Base-by-base conservation (phyloP, 2,329 filamentous ascomycete species). In the Stenocarpella maydis region DNA sequence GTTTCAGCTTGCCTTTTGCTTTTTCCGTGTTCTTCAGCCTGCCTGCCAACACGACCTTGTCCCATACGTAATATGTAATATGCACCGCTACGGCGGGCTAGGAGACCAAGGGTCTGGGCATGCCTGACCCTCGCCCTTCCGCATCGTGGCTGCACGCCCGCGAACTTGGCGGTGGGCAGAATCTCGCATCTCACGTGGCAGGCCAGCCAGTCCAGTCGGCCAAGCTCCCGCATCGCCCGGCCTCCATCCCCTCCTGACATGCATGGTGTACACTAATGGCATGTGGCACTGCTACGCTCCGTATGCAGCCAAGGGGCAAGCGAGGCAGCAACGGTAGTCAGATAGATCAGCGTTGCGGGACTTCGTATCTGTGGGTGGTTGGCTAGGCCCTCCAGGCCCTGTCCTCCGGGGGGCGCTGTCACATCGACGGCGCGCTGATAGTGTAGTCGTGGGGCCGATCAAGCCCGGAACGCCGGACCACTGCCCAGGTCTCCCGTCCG, bases 391-490 rank as follows among this genome's bases (percentile, higher is more conserved):
- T 24, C 34, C 34, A 37, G 34, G 45, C 4, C 24, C 34, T 37
- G 9, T 37, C 31, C 21, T 21, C 17, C 19, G 37, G 50, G 37
- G 50, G 41, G n/a, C 50, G 37, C 53, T 47, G 39, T 66, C 64
- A 47, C 50, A 66, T 55, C 50, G 52, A 66, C 50, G 50, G 50
- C 50, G 28, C 37, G 34, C 52, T 47, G 64, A 47, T 55, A 41
- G 47, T 65, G 37, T 55, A 41, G 47, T 65, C 45, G 47, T 34
- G 45, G n/a, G n/a, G 37, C 58, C 58, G 63, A 47, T 17, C 34
- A 34, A 47, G 24, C 39, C 64, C 64, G 50, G 50, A 61, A 61
- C 58, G 26, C 58, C 58, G 58, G 58, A 61, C 58, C 58, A 61
- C 26, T 61, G 39, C 37, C 39, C 39, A 66, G 55, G 63, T 55